A percentile compares a stretch with the other conserved stretches of the same genome.
Conservation (phyloP, 2,329 filamentous ascomycete species). For the Cadophora sp. region DNA sequence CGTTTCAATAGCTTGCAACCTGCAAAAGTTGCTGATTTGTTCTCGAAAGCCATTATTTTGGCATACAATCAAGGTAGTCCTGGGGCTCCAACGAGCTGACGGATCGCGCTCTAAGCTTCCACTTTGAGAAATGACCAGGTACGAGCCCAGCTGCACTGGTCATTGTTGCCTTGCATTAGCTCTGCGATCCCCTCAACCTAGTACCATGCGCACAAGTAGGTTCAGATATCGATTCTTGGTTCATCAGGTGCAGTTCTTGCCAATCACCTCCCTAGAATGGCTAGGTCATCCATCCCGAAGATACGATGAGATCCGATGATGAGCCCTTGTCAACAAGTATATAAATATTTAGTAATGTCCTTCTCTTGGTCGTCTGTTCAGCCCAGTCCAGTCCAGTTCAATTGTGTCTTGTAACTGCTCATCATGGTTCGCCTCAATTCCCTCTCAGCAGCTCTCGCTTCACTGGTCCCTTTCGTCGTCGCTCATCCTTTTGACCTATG, state of each 20-base stretch:
- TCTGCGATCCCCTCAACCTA: background rate
- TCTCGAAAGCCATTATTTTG: too few relatives aligned
- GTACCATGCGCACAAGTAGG: background rate
- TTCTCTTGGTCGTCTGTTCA: background rate
- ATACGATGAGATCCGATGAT: conserved; percentile 1
- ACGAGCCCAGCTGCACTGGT: background rate
- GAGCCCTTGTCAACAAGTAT: background rate
- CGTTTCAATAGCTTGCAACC: too few relatives aligned
- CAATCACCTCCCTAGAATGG: conserved; percentile 16
- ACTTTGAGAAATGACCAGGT: conserved; percentile 1
- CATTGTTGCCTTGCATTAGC: conserved; percentile 5
- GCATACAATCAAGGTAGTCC: too few relatives aligned
- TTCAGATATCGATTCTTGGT: background rate
- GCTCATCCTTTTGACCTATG: conserved; percentile 27
- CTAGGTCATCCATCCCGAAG: background rate
- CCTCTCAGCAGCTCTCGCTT: conserved; percentile 31
- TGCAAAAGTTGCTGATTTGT: too few relatives aligned
- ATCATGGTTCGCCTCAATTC: conserved; percentile 32
- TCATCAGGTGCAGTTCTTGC: background rate
- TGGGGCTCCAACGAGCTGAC: background rate
- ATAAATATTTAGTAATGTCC: background rate
- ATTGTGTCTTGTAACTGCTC: background rate
- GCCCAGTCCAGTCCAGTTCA: background rate
- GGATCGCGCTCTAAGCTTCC: background rate
- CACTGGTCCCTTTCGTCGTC: conserved; percentile 21